These are phyloP conservation scores for Gossypium turneri DNA, from an alignment of 345 rosid species.

Conservation along the genomic window DNA sequence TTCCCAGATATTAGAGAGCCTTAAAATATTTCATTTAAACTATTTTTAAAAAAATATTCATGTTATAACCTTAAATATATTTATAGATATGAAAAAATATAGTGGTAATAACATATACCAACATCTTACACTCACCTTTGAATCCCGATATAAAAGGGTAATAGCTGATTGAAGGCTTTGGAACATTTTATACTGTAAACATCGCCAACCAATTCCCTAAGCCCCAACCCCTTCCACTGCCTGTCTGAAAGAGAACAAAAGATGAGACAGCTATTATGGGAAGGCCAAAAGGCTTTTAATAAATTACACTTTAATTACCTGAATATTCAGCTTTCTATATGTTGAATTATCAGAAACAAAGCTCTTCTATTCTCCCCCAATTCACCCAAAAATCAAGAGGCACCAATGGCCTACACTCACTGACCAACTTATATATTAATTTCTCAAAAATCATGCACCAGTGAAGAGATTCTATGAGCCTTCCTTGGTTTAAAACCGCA, in stretches of 20 bases:
- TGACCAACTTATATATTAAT: conserved; percentile 27
- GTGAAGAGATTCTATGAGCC: no score
- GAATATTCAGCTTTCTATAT: conserved; percentile 23
- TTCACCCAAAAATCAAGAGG: conserved; percentile 27
- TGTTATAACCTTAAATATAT: no score
- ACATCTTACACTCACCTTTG: no score
- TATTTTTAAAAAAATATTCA: no score
- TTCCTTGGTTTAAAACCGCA: no score
- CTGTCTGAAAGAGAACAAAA: neutral
- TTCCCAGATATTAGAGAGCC: no score
- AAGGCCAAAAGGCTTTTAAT: conserved; percentile 5
- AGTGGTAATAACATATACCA: no score
- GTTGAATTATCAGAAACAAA: conserved; percentile 16
- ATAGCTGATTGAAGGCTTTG: neutral
- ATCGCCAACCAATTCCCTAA: neutral
- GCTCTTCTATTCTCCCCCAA: conserved; percentile 22
- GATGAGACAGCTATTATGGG: neutral
- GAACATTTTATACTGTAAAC: neutral
- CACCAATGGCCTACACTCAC: conserved; percentile 3
- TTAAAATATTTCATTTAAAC: no score
- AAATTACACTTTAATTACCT: conserved; percentile 20
- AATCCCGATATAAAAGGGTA: no score
- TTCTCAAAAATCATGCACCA: conserved; percentile 31
- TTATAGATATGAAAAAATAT: no score
- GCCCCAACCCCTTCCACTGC: neutral